phyloP scores from a whole-genome alignment of 1,284 basidiomycete species.

The Termitomyces sp. region DNA sequence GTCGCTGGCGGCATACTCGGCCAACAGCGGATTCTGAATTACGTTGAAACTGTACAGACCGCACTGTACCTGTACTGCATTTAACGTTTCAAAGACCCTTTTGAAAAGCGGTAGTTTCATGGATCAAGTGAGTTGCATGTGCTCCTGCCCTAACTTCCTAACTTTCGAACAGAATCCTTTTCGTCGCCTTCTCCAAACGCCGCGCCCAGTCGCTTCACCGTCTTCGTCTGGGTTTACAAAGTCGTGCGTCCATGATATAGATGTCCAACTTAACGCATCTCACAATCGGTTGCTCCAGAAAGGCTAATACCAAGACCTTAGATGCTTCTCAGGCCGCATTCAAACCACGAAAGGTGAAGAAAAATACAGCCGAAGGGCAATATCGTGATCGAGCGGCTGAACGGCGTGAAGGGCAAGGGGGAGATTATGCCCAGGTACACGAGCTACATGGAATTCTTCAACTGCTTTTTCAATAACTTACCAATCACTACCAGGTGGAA shows the following conservation, averaged over 20 bases:
- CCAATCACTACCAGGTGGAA: slow-evolving; percentile 55
- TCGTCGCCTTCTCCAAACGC: slow-evolving; percentile 26
- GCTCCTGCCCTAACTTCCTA: neutral
- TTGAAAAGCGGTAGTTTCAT: slow-evolving; percentile 10
- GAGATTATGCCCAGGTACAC: slow-evolving; percentile 65
- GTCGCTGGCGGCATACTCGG: too few species aligned
- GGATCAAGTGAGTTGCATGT: slow-evolving; percentile 24
- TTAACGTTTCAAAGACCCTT: neutral
- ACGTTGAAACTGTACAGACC: too few species aligned
- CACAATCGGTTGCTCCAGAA: slow-evolving; percentile 2
- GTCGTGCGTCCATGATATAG: slow-evolving; percentile 17
- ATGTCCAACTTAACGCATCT: slow-evolving; percentile 5
- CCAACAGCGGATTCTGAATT: too few species aligned
- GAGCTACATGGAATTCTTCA: neutral
- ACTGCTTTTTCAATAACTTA: neutral
- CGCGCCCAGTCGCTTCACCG: slow-evolving; percentile 14
- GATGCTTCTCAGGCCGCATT: slow-evolving; percentile 51
- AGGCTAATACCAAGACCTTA: slow-evolving; percentile 25
- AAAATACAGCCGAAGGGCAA: slow-evolving; percentile 34
- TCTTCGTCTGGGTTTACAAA: slow-evolving; percentile 23
- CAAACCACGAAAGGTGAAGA: slow-evolving; percentile 75
- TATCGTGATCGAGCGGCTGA: slow-evolving; percentile 73
- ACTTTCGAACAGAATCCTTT: slow-evolving; percentile 28
- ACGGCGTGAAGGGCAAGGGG: slow-evolving; percentile 52
- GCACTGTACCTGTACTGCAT: too few species aligned